Conservation (phyloP, 345 rosid species). For the Boechera retrofracta region DNA sequence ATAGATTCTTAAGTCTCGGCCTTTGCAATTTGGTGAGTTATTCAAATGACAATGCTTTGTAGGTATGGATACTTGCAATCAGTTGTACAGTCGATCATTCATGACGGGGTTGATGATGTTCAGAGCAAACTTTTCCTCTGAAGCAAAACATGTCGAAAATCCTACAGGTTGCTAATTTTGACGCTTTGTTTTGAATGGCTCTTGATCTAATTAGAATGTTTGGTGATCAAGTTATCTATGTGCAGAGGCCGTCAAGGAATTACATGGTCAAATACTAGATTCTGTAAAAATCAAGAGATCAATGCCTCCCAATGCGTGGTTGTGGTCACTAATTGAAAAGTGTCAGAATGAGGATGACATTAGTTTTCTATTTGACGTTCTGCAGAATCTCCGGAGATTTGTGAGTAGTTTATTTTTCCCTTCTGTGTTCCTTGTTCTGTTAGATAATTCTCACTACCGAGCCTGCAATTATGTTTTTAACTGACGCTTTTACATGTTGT, state of each 20-base stretch:
- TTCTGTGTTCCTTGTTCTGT: conserved; percentile 4
- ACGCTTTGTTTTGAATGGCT: neutral
- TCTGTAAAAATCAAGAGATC: conserved; percentile 68
- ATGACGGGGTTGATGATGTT: conserved; percentile 27
- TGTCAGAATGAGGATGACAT: conserved; percentile 70
- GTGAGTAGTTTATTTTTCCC: conserved; percentile 54
- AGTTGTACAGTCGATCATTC: neutral
- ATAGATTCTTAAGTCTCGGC: neutral
- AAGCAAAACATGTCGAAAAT: conserved; percentile 45
- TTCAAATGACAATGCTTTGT: conserved; percentile 12
- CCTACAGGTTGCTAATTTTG: conserved; percentile 56
- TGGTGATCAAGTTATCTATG: conserved; percentile 7
- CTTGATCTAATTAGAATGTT: conserved; percentile 2
- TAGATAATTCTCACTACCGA: neutral
- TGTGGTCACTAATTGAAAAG: conserved; percentile 78
- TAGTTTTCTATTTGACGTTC: conserved; percentile 64
- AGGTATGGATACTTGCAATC: conserved; percentile 38
- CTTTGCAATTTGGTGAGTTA: conserved; percentile 1
- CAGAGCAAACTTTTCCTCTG: conserved; percentile 51
- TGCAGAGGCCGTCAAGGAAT: conserved; percentile 77
- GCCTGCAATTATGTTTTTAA: neutral
- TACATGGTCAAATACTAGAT: conserved; percentile 63
- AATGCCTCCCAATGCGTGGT: conserved; percentile 88
- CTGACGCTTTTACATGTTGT: neutral
- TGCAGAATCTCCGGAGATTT: conserved; percentile 76